Percentiles rank a stretch among this genome's conserved stretches.
Evolutionary conservation across 1,284 basidiomycete species (phyloP).

Genomic region (Boletellus sp.): DNA sequence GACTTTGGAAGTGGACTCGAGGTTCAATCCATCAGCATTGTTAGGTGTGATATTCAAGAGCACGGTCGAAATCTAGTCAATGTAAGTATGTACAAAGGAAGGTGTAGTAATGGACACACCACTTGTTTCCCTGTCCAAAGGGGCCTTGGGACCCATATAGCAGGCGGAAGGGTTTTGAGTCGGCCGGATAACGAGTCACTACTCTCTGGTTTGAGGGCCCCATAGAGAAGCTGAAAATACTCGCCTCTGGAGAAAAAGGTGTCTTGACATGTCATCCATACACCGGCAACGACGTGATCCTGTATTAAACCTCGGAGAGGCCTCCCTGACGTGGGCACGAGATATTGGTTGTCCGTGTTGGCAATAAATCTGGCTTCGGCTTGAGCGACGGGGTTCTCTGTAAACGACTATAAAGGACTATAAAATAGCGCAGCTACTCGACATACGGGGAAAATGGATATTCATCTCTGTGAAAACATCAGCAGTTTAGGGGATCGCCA

Average conservation of each 20-base stretch:
- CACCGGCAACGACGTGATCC: constrained; percentile 97
- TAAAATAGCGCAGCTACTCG: constrained; percentile 3
- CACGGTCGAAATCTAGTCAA: constrained; percentile 81
- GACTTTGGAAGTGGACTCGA: constrained; percentile 86
- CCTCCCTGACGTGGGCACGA: constrained; percentile 97
- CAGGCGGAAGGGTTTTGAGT: constrained; percentile 83
- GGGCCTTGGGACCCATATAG: constrained; percentile 87
- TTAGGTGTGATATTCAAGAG: constrained; percentile 88
- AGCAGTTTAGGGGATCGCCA: constrained; percentile 10
- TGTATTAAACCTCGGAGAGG: constrained; percentile 97
- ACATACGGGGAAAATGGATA: constrained; percentile 95
- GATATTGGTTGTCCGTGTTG: constrained; percentile 98
- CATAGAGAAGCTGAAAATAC: constrained; percentile 96
- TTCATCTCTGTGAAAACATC: constrained; percentile 80
- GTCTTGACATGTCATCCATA: constrained; percentile 98
- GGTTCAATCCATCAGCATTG: constrained; percentile 80
- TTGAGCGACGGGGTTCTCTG: constrained; percentile 89
- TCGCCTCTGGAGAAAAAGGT: constrained; percentile 94
- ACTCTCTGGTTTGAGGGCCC: constrained; percentile 89
- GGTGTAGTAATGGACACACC: constrained; percentile 45
- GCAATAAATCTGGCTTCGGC: constrained; percentile 93
- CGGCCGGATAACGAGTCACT: constrained; percentile 64
- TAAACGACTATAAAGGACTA: constrained; percentile 7
- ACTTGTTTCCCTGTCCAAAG: constrained; percentile 99
- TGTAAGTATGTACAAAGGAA: constrained; percentile 2